Evolutionary conservation across 768 basidiomycete genomes (phyloP).

Genomic region (Auricularia sp.): DNA sequence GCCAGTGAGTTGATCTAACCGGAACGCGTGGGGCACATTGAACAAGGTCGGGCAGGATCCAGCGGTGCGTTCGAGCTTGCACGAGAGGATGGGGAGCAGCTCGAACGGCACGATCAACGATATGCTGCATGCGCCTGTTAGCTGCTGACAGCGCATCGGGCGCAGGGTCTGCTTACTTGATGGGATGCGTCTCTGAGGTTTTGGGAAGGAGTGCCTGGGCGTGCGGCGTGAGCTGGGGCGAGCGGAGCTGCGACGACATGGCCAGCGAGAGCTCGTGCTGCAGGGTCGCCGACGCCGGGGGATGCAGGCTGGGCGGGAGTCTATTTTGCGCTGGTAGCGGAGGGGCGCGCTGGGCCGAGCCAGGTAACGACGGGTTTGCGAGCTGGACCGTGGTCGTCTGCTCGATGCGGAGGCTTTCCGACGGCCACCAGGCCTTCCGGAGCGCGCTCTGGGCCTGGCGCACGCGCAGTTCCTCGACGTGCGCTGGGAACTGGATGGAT

Average conservation of each 20-base stretch:
- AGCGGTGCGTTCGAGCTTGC: constrained; percentile 28
- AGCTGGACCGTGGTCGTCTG: not conserved
- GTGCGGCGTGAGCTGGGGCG: constrained; percentile 5
- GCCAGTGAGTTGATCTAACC: constrained; percentile 26
- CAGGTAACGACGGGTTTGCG: not conserved
- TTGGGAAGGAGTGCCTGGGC: constrained; percentile 32
- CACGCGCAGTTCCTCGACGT: constrained; percentile 40
- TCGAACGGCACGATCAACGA: constrained; percentile 55
- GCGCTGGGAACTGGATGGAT: constrained; percentile 50
- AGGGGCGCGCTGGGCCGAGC: not conserved
- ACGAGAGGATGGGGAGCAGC: constrained; percentile 41
- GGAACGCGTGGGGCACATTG: constrained; percentile 33
- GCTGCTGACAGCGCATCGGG: constrained; percentile 5
- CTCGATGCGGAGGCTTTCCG: constrained; percentile 10
- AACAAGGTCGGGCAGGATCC: constrained; percentile 33
- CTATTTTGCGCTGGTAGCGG: not conserved
- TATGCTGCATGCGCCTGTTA: constrained; percentile 30
- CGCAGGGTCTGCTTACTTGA: constrained; percentile 44
- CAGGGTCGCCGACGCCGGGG: constrained; percentile 19
- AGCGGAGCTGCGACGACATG: constrained; percentile 34
- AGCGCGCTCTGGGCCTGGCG: constrained; percentile 36
- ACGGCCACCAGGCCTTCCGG: constrained; percentile 42
- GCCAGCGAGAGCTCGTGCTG: constrained; percentile 44
- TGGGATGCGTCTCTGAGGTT: constrained; percentile 72
- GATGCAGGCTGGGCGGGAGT: constrained; percentile 1